Base-by-base conservation (phyloP, 495 filamentous ascomycete genomes). In the Wilcoxina mikolae region DNA sequence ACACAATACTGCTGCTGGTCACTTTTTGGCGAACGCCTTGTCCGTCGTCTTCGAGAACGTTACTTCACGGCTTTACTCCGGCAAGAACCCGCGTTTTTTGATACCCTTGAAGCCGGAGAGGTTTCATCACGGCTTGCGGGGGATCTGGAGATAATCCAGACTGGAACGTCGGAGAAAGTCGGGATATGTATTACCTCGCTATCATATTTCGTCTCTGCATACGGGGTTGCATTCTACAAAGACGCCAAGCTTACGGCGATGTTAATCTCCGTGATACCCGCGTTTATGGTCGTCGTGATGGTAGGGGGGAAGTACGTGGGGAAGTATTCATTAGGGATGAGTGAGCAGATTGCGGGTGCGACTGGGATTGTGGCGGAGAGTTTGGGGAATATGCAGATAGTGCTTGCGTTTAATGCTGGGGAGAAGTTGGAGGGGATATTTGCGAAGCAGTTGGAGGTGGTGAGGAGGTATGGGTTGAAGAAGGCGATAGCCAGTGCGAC, bases 81-180 rank as follows among this genome's bases (percentile, higher is more conserved):
- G 4, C 78, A 83, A 60, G 78, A 82, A 44, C 71, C 77, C 2
- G 71, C 77, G 0, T 81, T 74, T 58, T 83, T 82, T 55, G 80
- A 84, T 49, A 70, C 65, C 29, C 55, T 73, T 27, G 72, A 76
- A 2, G 68, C 75, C 0, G 75, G 77, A 5, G 78, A 83, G 67
- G 77, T 82, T n/a, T 72, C 78, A 3, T 76, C 76, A 20, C 71
- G 78, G 28, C 68, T 84, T 15, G 79, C 71, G 31, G 71, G 69
- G 44, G 80, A 84, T 56, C 76, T 82, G 27, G 73, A 77, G 47
- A 71, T 74, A 4, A 77, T 83, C 54, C 77, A 74, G 28, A 74
- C 73, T 0, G 81, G 81, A 22, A 81, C 79, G 9, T 76, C 77
- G 0, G 81, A 84, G 65, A 84, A 84, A 60, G 78, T 80, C 12